Percentiles rank a stretch among this genome's conserved stretches.
phyloP scores from a whole-genome alignment of 495 filamentous ascomycete species.

The Penicillium manginii region DNA sequence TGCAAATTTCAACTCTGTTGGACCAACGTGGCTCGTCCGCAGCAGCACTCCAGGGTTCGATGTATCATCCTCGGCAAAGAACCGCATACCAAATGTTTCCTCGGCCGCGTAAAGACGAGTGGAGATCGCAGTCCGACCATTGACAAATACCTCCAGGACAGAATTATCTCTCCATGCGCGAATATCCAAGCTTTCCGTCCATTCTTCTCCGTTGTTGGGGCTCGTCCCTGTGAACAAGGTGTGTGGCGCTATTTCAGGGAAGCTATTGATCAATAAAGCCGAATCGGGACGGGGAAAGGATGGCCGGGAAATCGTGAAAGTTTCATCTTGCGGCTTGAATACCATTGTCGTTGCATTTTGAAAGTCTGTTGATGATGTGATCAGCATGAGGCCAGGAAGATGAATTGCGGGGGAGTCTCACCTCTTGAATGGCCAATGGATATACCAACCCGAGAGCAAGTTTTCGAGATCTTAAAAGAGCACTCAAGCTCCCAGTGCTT shows the following conservation, averaged over 20 bases:
- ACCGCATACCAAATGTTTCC: conserved; percentile 13
- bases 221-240: conserved; percentile 2
- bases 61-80: conserved; percentile 2
- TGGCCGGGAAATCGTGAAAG: conserved; percentile 5
- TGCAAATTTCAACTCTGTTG: conserved; percentile 7
- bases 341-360: neutral
- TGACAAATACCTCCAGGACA: conserved; percentile 16
- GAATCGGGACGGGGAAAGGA: neutral
- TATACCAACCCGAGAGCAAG: conserved; percentile 6
- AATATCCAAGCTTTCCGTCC: conserved; percentile 12
- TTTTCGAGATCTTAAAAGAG: conserved; percentile 8
- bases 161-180: conserved; percentile 15
- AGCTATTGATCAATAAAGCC: conserved; percentile 6
- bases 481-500: conserved; percentile 12
- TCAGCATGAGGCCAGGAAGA: neutral
- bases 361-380: neutral
- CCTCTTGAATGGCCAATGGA: conserved; percentile 8
- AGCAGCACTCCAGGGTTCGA: neutral
- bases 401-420: neutral
- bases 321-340: conserved; percentile 3
- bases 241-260: conserved; percentile 8
- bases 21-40: neutral
- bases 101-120: conserved; percentile 14
- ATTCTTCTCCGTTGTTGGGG: neutral
- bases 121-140: conserved; percentile 16